These are phyloP conservation scores for Cercophora newfieldiana DNA, from an alignment of 495 filamentous ascomycete species.

Conservation along the genomic window DNA sequence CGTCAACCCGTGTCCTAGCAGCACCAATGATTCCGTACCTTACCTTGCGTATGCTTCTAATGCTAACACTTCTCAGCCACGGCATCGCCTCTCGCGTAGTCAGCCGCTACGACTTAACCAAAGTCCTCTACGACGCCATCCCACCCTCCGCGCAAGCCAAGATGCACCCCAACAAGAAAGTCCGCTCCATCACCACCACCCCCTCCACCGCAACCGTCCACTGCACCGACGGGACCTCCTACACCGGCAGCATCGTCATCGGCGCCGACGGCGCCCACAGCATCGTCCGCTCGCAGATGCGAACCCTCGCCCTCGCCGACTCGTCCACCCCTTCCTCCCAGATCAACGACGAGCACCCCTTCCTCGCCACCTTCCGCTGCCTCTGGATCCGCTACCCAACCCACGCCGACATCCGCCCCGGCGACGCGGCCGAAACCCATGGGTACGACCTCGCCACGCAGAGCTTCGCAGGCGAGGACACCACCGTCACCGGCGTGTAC, in stretches of 20 bases:
- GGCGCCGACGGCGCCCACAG: conserved; percentile 54
- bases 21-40: no score
- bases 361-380: conserved; percentile 36
- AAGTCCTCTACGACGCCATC: conserved; percentile 34
- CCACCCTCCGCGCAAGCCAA: conserved; percentile 30
- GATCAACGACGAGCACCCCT: conserved; percentile 53
- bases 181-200: conserved; percentile 25
- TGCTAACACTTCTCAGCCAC: conserved; percentile 23
- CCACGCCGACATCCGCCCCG: neutral
- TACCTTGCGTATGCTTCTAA: no score
- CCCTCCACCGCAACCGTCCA: conserved; percentile 26
- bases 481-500: conserved; percentile 43
- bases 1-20: neutral
- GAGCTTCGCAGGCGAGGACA: conserved; percentile 23
- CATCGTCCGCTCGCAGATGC: conserved; percentile 44
- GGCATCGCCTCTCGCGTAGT: conserved; percentile 38
- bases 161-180: conserved; percentile 33
- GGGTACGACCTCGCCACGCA: conserved; percentile 27
- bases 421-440: conserved; percentile 22
- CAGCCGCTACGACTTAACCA: conserved; percentile 35
- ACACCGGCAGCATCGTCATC: conserved; percentile 47
- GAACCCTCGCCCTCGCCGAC: conserved; percentile 38
- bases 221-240: conserved; percentile 40
- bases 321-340: conserved; percentile 45
- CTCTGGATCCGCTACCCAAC: conserved; percentile 18